phyloP scores from a whole-genome alignment of 1,139 yeast genomes.

The Taiozyma sp. region DNA sequence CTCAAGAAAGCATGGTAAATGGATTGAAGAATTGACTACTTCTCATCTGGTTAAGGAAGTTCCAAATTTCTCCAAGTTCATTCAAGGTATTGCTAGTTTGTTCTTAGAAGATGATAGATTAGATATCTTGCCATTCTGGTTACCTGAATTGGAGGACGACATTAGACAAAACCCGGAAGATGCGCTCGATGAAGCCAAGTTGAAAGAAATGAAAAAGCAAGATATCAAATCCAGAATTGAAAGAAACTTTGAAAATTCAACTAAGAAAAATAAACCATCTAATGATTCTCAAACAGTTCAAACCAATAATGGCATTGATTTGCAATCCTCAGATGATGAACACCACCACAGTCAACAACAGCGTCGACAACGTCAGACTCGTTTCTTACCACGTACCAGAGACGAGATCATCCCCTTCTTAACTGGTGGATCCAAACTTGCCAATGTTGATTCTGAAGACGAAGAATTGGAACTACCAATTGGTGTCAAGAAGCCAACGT shows the following conservation, averaged over 20 bases:
- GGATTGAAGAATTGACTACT: slow-evolving; percentile 85
- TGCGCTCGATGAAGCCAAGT: slow-evolving; percentile 54
- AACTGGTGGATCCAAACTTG: slow-evolving; percentile 30
- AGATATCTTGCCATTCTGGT: slow-evolving; percentile 91
- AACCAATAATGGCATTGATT: slow-evolving; percentile 28
- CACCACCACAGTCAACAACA: slow-evolving; percentile 1
- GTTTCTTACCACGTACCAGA: slow-evolving; percentile 13
- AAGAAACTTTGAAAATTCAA: slow-evolving; percentile 23
- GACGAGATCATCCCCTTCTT: slow-evolving; percentile 25
- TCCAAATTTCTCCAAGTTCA: slow-evolving; percentile 94
- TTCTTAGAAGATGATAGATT: slow-evolving; percentile 87
- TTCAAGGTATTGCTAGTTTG: slow-evolving; percentile 88
- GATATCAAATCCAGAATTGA: slow-evolving; percentile 37
- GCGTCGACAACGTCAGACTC: neutral
- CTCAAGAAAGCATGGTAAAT: slow-evolving; percentile 48
- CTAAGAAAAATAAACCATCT: slow-evolving; percentile 4
- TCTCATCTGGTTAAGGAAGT: slow-evolving; percentile 97
- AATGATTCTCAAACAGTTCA: neutral
- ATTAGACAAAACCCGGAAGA: slow-evolving; percentile 71
- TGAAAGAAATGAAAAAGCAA: slow-evolving; percentile 36
- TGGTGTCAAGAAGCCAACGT: slow-evolving; percentile 80
- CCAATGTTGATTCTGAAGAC: slow-evolving; percentile 80
- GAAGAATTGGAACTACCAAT: slow-evolving; percentile 82
- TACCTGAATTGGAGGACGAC: slow-evolving; percentile 82
- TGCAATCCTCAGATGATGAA: slow-evolving; percentile 37